Evolutionary conservation across 2,329 filamentous ascomycete species (phyloP), one percentile per base, ranked within the genome.

Genomic region (Colletotrichum magnum): DNA sequence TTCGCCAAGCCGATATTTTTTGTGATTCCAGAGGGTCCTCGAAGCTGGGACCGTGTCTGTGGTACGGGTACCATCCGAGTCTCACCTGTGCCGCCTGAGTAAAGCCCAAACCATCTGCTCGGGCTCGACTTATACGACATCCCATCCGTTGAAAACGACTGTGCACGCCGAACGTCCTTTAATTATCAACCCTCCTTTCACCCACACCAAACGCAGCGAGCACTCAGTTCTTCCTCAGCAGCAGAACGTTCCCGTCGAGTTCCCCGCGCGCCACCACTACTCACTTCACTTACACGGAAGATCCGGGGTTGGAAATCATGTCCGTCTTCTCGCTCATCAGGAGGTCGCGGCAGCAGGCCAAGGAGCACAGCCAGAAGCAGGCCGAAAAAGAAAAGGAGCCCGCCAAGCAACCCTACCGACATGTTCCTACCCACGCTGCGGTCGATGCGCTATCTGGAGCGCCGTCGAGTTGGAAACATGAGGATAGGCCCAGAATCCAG

Each of bases 391-490:
- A 83, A 47, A 84, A 85, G 59, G 82, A 84, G 70, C 45, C 61
- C 6, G 50, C 71, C 3, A 82, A 82, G 61, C 71, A 79, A n/a
- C 82, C 86, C 13, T 91, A 91, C 77, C 85, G 81, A 60, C 89
- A 91, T 75, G 78, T 89, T 21, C 88, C 89, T n/a, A 90, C 82
- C 15, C 89, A 92, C 75, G 89, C 89, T 32, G 87, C 87, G 53
- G 76, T 82, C 13, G 89, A 91, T 77, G 88, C 89, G 51, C 78
- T 90, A 51, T 81, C 83, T 24, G 85, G 84, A 36, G 86, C 86
- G 3, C 88, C 88, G 10, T 80, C 84, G 1, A 84, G 81, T 71
- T 88, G 84, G 83, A 84, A 83, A 68, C 74, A 80, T 7, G 80
- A 82, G 13, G 86, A 88, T 72, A 79, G 82, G 51, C 74, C 78